phyloP scores from a whole-genome alignment of 2,329 filamentous ascomycete genomes.

The Aspergillus jensenii region DNA sequence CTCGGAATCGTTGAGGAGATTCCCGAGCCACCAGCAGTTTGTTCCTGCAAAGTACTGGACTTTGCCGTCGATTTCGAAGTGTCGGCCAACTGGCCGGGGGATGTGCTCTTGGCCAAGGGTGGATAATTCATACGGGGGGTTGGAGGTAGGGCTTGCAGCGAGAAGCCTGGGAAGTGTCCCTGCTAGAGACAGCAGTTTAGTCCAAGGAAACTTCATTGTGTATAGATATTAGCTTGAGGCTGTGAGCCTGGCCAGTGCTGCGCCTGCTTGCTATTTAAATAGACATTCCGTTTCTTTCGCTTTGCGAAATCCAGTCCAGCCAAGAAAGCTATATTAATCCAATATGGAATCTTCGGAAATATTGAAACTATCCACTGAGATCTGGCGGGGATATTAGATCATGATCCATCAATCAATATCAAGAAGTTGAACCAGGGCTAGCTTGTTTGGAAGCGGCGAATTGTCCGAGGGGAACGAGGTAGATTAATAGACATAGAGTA shows the following conservation, averaged over 20 bases:
- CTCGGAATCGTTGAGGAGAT: background rate
- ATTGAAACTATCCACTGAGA: background rate
- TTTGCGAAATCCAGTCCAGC: no score
- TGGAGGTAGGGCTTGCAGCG: background rate
- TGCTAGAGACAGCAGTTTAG: background rate
- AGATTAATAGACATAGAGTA: no score
- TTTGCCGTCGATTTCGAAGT: constrained; percentile 8
- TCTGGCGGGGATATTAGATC: background rate
- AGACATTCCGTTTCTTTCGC: no score
- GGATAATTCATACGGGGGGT: rapidly evolving
- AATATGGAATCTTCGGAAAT: background rate
- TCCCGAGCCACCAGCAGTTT: constrained; percentile 8
- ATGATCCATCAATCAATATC: background rate
- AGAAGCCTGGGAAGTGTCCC: background rate
- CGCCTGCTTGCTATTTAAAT: no score
- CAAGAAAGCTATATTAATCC: no score
- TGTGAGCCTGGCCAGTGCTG: no score
- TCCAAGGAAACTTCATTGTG: no score
- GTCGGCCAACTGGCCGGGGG: background rate
- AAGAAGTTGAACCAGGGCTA: background rate
- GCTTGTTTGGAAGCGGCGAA: background rate
- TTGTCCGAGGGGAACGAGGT: background rate
- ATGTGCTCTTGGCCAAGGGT: background rate
- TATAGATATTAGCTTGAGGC: no score
- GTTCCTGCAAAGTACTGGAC: constrained; percentile 9